Conservation (phyloP, 2,329 filamentous ascomycete species). For the Tolypocladium paradoxum region DNA sequence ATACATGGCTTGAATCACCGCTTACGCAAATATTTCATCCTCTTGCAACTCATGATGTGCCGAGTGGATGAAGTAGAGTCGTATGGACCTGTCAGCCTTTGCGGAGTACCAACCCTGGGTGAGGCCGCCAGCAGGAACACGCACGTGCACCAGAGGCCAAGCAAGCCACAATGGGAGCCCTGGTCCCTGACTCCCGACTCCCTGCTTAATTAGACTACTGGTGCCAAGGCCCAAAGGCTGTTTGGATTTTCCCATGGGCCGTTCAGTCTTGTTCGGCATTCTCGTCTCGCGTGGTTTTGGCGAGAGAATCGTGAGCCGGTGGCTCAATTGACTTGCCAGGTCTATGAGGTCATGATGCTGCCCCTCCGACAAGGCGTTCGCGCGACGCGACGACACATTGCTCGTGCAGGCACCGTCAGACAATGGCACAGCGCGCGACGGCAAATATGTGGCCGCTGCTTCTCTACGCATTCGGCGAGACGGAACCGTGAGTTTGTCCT, state of each 20-base stretch:
- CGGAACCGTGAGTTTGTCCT: neutral
- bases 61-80: too few relatives aligned
- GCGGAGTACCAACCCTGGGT: neutral
- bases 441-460: neutral
- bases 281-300: neutral
- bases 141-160: neutral
- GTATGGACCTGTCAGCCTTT: too few relatives aligned
- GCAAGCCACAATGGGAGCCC: neutral
- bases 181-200: too few relatives aligned
- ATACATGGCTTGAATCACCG: neutral
- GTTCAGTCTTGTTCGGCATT: neutral
- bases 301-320: neutral
- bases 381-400: neutral
- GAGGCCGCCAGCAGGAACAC: neutral
- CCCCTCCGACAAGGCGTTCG: neutral
- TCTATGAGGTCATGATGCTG: neutral
- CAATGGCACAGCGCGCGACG: neutral
- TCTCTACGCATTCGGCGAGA: conserved; percentile 1
- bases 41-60: neutral
- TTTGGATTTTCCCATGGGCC: neutral
- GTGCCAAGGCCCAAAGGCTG: neutral
- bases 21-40: neutral
- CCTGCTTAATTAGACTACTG: neutral
- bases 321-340: neutral
- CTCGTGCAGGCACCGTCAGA: neutral